Base-by-base conservation (phyloP, 306 rosid genomes). In the Cicer cuneatum region DNA sequence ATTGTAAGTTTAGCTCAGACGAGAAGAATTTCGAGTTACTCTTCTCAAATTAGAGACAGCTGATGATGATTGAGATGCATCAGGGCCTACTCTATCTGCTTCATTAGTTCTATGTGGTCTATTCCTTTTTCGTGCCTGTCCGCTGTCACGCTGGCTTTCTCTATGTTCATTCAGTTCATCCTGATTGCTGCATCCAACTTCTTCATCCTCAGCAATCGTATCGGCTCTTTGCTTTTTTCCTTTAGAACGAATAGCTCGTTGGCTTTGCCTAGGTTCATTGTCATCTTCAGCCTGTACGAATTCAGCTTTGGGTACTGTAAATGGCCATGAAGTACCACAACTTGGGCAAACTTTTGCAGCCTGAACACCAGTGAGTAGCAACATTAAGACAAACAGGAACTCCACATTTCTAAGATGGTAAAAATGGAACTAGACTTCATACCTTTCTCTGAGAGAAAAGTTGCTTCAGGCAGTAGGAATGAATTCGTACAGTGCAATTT, bases 391-490 rank as follows among this genome's bases (percentile, higher is more conserved):
- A 48, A 13, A 19, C 3, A 53, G 48, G 37, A 81, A 61, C 24
- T 47, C 59, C 15, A 72, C 40, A 16, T 48, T 72, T 54, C 71
- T 9, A 43, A 11, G 12, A 52, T 24, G 41, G 62, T 71, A 62
- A 40, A 58, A 43, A 51, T 15, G 63, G 24, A 81, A 78, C 47
- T 29, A 64, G 74, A 72, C 10, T 19, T 29, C 58, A 24, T 85
- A 93, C 97, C 97, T 81, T 87, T 64, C 46, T 84, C 79, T 80
- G 75, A 2, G 78, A 79, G 60, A 86, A 88, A 71, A 89, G 78
- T 63, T 93, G 89, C 86, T 84, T 82, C 60, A 87, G 83, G 78
- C 98, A 93, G 82, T 93, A 88, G 38, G 41, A 81, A 81, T 91
- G 98, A 72, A 93, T 87, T 75, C 96, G 83, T 21, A 83, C 89